Conservation (phyloP, 2,329 filamentous ascomycete species). For the Trichoderma gracile region DNA sequence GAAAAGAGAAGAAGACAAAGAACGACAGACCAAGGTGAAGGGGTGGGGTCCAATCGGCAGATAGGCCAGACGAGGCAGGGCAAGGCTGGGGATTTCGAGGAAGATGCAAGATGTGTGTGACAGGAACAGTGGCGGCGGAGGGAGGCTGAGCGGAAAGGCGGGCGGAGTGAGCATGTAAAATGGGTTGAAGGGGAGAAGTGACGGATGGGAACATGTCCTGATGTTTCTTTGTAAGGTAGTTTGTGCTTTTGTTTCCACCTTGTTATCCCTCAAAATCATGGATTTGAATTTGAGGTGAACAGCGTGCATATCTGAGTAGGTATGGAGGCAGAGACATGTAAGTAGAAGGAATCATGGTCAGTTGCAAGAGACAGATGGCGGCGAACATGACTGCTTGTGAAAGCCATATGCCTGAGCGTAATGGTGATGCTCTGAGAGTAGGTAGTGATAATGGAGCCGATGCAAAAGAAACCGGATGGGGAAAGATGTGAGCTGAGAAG, state of each 20-base stretch:
- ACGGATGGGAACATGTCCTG: background rate
- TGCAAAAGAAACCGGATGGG: background rate
- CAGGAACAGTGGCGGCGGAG: conserved; percentile 2
- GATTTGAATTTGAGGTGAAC: too few relatives aligned
- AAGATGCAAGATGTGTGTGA: too few relatives aligned
- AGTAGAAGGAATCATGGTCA: too few relatives aligned
- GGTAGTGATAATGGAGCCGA: background rate
- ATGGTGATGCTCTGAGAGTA: background rate
- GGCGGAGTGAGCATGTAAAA: background rate
- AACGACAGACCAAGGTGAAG: background rate
- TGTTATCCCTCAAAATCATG: too few relatives aligned
- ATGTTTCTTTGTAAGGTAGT: too few relatives aligned
- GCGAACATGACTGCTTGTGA: too few relatives aligned
- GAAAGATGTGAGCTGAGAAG: background rate
- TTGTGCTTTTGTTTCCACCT: too few relatives aligned
- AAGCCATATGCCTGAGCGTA: too few relatives aligned
- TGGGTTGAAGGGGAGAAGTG: too few relatives aligned
- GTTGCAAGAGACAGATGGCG: background rate
- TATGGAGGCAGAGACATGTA: too few relatives aligned
- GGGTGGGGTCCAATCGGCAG: conserved; percentile 8
- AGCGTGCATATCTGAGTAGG: too few relatives aligned
- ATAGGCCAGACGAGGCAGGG: background rate
- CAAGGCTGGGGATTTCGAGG: too few relatives aligned
- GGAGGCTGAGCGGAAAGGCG: conserved; percentile 18
- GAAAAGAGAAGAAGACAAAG: background rate